Percentiles rank a stretch among this genome's conserved stretches.
These are phyloP conservation scores for Torulaspora maleeae DNA, from an alignment of 805 yeast genomes.

Conservation along the genomic window DNA sequence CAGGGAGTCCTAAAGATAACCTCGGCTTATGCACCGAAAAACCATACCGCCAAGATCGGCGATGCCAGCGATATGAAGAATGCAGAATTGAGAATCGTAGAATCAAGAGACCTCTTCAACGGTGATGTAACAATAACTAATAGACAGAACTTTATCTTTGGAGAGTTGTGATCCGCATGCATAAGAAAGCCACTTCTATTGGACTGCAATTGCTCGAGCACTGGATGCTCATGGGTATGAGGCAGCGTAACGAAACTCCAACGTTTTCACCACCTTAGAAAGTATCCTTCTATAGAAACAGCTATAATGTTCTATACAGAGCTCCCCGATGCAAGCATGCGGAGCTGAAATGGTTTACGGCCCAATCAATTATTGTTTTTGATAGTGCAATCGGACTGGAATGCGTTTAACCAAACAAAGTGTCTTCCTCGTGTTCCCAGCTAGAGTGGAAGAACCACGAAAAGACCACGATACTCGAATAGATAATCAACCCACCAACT, in stretches of 20 bases:
- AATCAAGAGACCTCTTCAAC: slow-evolving; percentile 44
- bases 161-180: slow-evolving; percentile 6
- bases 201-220: background rate
- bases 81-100: slow-evolving; percentile 67
- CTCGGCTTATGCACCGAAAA: slow-evolving; percentile 18
- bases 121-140: background rate
- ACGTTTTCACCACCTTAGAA: background rate
- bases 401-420: slow-evolving; percentile 31
- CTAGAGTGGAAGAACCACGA: slow-evolving; percentile 58
- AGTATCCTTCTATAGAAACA: background rate
- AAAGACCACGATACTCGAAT: slow-evolving; percentile 77
- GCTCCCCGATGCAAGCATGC: background rate
- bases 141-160: slow-evolving; percentile 14
- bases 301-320: background rate
- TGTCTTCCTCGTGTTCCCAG: slow-evolving; percentile 40
- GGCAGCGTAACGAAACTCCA: no score
- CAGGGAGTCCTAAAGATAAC: slow-evolving; percentile 31
- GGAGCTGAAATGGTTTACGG: background rate
- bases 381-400: background rate
- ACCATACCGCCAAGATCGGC: slow-evolving; percentile 45
- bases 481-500: slow-evolving; percentile 78
- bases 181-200: background rate
- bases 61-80: slow-evolving; percentile 56
- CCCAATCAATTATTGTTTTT: background rate
- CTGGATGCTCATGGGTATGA: background rate